phyloP scores from a whole-genome alignment of 148 eudicot species.

The Chenopodium album region DNA sequence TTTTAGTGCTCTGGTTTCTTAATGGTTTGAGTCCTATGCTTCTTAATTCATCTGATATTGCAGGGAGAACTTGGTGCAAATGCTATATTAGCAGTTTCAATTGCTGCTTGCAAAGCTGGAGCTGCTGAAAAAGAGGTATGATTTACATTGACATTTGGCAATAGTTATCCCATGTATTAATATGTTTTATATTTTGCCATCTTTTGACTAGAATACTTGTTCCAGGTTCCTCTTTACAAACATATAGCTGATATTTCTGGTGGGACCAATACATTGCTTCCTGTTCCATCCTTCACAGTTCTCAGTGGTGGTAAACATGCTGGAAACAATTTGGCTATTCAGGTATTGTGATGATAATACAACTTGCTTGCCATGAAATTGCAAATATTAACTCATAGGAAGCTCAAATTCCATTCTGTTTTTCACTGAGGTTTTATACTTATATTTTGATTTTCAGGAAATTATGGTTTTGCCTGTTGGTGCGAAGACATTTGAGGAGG shows the following conservation, averaged over 20 bases:
- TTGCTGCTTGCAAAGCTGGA: slow-evolving; percentile 99
- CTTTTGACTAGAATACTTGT: slow-evolving; percentile 19
- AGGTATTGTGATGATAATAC: slow-evolving; percentile 42
- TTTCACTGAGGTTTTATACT: background rate
- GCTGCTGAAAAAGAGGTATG: slow-evolving; percentile 94
- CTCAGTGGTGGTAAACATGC: slow-evolving; percentile 93
- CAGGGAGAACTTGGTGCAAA: slow-evolving; percentile 98
- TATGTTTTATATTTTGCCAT: background rate
- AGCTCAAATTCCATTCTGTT: background rate
- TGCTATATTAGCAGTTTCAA: slow-evolving; percentile 90
- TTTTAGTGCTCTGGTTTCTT: slow-evolving; percentile 3
- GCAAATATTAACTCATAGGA: background rate
- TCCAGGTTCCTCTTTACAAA: slow-evolving; percentile 87
- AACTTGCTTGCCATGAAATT: background rate
- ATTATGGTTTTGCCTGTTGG: slow-evolving; percentile 87
- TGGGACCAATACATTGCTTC: slow-evolving; percentile 55
- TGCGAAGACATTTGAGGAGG: slow-evolving; percentile 81
- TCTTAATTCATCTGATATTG: slow-evolving; percentile 23
- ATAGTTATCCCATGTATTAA: slow-evolving; percentile 12
- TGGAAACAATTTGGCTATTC: slow-evolving; percentile 79
- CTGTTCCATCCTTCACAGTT: slow-evolving; percentile 84
- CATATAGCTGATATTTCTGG: slow-evolving; percentile 96
- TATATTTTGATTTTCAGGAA: slow-evolving; percentile 43
- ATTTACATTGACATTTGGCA: slow-evolving; percentile 17
- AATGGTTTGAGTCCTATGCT: background rate